Base-by-base conservation (phyloP, 768 basidiomycete species). In the Psilocybe azurescens region DNA sequence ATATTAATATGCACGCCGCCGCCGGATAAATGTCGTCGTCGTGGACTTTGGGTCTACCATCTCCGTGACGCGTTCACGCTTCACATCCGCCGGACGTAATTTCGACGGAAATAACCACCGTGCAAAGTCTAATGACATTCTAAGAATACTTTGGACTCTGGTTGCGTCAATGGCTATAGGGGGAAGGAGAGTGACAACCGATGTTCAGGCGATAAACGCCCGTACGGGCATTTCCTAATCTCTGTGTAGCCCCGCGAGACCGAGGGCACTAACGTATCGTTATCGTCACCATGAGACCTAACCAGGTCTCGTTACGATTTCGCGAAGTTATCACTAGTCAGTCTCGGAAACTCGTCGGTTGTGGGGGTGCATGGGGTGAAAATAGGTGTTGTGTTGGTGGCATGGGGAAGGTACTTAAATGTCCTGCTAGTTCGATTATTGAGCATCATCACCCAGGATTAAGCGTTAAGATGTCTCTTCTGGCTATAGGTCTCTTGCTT, bases 191-290 rank as follows among this genome's bases (percentile, higher is more conserved):
- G 18, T 33, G 24, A 18, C 7, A 32, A 60, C 74, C 74, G 74
- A 75, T 58, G 68, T 72, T 75, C 69, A 64, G 61, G 74, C 74
- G 74, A 75, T 67, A 66, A 72, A 69, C 65, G 63, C 24, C 74
- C 74, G 69, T 58, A 48, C 57, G 20, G 54, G 54, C 38, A 41
- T 28, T 30, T 41, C 36, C 28, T 8, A 1, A 46, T 13, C 5
- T 13, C 16, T 52, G 24, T 30, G 46, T 24, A 20, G 9, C 18
- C n/a, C 38, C n/a, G 24, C 33, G 33, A 36, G 33, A 7, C 11
- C 33, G 33, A 36, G 33, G 33, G 33, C 6, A 24, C 10, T 53
- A 14, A 24, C 10, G 41, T 44, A 16, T 13, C 41, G n/a, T 5
- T 44, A 44, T 44, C 11, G 11, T 44, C 41, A 44, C 14, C 14